These are phyloP conservation scores for Lachnellula willkommii DNA, from an alignment of 2,329 filamentous ascomycete species.

Conservation along the genomic window DNA sequence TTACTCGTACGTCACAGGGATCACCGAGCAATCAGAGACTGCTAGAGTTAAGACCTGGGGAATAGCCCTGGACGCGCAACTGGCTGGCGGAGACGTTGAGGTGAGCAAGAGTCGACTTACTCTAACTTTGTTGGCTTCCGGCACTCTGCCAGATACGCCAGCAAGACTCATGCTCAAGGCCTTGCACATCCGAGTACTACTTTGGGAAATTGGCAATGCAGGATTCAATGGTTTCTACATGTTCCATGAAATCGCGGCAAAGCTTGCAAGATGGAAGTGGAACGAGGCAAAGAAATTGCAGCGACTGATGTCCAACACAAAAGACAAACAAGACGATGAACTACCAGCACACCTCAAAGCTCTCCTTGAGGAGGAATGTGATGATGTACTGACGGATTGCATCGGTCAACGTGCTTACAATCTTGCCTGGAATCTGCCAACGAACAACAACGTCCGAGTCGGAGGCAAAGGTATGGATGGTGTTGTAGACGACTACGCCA, in stretches of 20 bases:
- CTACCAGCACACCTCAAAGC: conserved; percentile 72
- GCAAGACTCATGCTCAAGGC: conserved; percentile 85
- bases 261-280: conserved; percentile 73
- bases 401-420: conserved; percentile 85
- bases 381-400: conserved; percentile 70
- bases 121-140: conserved; percentile 80
- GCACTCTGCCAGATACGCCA: conserved; percentile 79
- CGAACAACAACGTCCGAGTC: conserved; percentile 57
- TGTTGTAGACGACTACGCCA: conserved; percentile 78
- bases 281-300: conserved; percentile 68
- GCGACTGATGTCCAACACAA: conserved; percentile 40
- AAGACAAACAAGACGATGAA: conserved; percentile 47
- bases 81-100: conserved; percentile 84
- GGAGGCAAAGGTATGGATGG: conserved; percentile 70
- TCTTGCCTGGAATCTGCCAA: conserved; percentile 79
- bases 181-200: conserved; percentile 80
- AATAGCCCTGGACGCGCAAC: conserved; percentile 86
- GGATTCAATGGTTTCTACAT: conserved; percentile 59
- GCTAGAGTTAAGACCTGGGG: conserved; percentile 88
- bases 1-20: conserved; percentile 74
- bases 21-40: conserved; percentile 77
- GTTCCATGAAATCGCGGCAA: conserved; percentile 65
- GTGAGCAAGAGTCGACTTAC: conserved; percentile 83
- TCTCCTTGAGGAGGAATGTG: conserved; percentile 73
- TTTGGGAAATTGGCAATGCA: conserved; percentile 69